Conservation (phyloP, 345 rosid species). For the Mercurialis annua region DNA sequence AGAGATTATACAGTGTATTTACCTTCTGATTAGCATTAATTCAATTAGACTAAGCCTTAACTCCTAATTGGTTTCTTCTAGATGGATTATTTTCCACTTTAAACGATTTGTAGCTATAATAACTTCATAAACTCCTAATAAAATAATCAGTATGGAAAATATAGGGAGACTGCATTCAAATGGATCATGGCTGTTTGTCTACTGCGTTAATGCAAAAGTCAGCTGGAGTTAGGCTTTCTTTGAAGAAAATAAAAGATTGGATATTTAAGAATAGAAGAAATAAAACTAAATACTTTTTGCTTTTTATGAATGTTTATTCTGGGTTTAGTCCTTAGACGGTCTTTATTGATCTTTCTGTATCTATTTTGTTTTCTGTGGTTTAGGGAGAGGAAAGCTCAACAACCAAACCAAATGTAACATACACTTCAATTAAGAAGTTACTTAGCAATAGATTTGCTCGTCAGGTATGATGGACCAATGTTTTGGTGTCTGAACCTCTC, state of each 20-base stretch:
- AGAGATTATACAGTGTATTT: neutral
- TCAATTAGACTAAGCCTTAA: too few relatives aligned
- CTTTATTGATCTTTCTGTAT: slow-evolving; percentile 5
- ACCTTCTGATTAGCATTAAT: neutral
- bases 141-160: neutral
- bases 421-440: slow-evolving; percentile 59
- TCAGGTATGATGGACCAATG: slow-evolving; percentile 46
- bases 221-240: neutral
- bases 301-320: neutral
- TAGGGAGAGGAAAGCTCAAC: slow-evolving; percentile 43
- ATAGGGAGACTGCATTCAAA: neutral
- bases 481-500: slow-evolving; percentile 5
- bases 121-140: neutral
- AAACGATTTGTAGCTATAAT: too few relatives aligned
- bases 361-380: slow-evolving; percentile 21
- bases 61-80: too few relatives aligned
- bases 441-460: slow-evolving; percentile 77
- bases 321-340: neutral
- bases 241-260: neutral
- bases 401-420: slow-evolving; percentile 34
- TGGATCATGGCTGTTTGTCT: neutral
- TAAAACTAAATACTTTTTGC: neutral
- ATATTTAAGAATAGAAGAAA: neutral
- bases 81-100: too few relatives aligned
- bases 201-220: neutral